Evolutionary conservation across 108 stramenopile genomes (phyloP), one percentile per base, ranked within the genome.

Genomic region (Epithemia pelagica): DNA sequence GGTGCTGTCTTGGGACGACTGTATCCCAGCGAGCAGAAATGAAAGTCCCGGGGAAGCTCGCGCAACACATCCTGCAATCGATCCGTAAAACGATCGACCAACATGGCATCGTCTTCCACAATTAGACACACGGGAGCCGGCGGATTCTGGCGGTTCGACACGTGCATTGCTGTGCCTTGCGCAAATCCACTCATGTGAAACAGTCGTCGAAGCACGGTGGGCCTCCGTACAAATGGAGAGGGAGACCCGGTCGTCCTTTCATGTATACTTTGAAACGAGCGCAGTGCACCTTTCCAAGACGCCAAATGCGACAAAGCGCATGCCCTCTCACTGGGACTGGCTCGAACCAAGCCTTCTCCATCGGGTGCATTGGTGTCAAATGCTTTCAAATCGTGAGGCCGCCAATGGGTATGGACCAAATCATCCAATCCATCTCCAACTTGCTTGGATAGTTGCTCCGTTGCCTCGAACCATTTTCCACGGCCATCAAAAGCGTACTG

Each of bases 11-110:
- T 89, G 28, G 91, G 91, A 27, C 83, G 83, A 60, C 85, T 77
- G 71, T 92, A 92, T 19, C 91, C 91, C 3, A 92, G 59, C 24
- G 85, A 86, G 51, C 91, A 92, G 67, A 90, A 90, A 62, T 92
- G 91, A 57, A 92, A 92, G 66, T 92, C 91, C 24, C 91, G 75
- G 8, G 91, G 91, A 3, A 92, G 76, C 58, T 92, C 87, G 53
- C 76, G 61, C 19, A 92, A 74, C 27, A 92, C 53, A 18, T 70
- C 54, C 1, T 74, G 54, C 25, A 92, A 74, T 22, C 88, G 82
- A 62, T 92, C 91, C 21, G 56, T 18, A 67, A 92, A 92, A 30
- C 86, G 83, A 67, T 92, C 91, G n/a, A 80, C 77, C 54, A 89
- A 62, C 7, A 86, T 76, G 25, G 91, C 91, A 69, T 92, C 91